A percentile compares a stretch with the other conserved stretches of the same genome.
These are phyloP conservation scores for Castanea mollissima DNA, from an alignment of 306 rosid genomes.

Conservation along the genomic window DNA sequence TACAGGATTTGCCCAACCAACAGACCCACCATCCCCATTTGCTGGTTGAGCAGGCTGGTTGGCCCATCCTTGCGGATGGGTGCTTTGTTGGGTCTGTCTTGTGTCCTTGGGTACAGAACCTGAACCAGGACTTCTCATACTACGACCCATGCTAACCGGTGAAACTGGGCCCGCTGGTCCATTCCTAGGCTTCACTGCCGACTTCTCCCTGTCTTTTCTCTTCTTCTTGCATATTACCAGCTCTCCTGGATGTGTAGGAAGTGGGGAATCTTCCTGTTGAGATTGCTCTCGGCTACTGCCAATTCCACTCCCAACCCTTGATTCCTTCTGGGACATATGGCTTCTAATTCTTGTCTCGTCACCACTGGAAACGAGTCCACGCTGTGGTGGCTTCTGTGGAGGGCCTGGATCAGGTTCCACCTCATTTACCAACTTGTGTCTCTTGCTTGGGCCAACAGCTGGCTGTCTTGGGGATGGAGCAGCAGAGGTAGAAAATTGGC, in stretches of 20 bases:
- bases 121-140: conserved; percentile 59
- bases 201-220: conserved; percentile 83
- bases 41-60: conserved; percentile 53
- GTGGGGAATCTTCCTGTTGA: conserved; percentile 59
- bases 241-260: conserved; percentile 83
- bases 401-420: conserved; percentile 52
- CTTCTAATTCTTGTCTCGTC: conserved; percentile 65
- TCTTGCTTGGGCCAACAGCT: conserved; percentile 53
- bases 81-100: conserved; percentile 51
- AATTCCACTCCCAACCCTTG: conserved; percentile 59
- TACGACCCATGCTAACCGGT: conserved; percentile 56
- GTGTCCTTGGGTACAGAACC: conserved; percentile 53
- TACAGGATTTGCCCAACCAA: conserved; percentile 90
- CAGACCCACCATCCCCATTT: conserved; percentile 56
- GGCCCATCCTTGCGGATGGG: conserved; percentile 59
- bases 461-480: conserved; percentile 52
- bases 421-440: conserved; percentile 58
- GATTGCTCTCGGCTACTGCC: conserved; percentile 60
- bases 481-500: conserved; percentile 34
- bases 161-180: conserved; percentile 73
- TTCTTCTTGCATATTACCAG: conserved; percentile 95
- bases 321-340: conserved; percentile 56
- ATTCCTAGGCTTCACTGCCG: conserved; percentile 53
- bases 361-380: conserved; percentile 34
- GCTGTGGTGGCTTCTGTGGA: conserved; percentile 49